Conservation (phyloP, 1,284 basidiomycete genomes). For the Ustilago bromivora region DNA sequence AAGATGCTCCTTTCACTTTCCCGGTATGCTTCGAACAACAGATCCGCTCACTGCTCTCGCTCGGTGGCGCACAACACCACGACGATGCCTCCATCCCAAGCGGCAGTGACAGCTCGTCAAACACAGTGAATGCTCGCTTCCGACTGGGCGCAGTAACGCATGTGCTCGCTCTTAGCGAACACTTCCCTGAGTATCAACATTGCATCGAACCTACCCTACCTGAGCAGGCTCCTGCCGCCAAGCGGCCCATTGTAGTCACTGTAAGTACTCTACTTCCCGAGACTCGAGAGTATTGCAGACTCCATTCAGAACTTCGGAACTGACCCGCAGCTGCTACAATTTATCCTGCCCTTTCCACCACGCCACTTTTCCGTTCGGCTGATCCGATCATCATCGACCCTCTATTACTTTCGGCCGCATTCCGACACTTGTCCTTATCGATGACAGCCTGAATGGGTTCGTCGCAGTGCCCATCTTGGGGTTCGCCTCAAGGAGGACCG, state of each 20-base stretch:
- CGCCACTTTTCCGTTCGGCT: constrained; percentile 12
- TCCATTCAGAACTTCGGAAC: neutral
- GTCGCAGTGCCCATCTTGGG: constrained; percentile 43
- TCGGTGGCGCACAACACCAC: constrained; percentile 15
- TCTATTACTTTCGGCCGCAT: constrained; percentile 1
- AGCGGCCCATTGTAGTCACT: constrained; percentile 35
- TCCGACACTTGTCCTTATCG: constrained; percentile 10
- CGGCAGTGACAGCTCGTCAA: constrained; percentile 4
- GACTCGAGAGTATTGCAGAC: neutral
- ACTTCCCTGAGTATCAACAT: constrained; percentile 73
- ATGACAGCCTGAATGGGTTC: constrained; percentile 57
- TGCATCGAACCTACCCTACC: constrained; percentile 42
- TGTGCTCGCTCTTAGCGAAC: constrained; percentile 73
- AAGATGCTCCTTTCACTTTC: neutral
- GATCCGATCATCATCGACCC: constrained; percentile 17
- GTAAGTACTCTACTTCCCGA: constrained; percentile 18
- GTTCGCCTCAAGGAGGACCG: constrained; percentile 69
- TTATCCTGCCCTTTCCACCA: neutral
- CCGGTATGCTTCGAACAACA: neutral
- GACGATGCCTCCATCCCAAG: constrained; percentile 6
- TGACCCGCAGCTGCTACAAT: constrained; percentile 14
- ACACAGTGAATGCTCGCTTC: constrained; percentile 35
- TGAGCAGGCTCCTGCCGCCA: constrained; percentile 11
- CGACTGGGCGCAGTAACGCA: constrained; percentile 68
- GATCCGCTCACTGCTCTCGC: constrained; percentile 18